phyloP scores from a whole-genome alignment of 2,329 filamentous ascomycete genomes.

The Cladophialophora yegresii region DNA sequence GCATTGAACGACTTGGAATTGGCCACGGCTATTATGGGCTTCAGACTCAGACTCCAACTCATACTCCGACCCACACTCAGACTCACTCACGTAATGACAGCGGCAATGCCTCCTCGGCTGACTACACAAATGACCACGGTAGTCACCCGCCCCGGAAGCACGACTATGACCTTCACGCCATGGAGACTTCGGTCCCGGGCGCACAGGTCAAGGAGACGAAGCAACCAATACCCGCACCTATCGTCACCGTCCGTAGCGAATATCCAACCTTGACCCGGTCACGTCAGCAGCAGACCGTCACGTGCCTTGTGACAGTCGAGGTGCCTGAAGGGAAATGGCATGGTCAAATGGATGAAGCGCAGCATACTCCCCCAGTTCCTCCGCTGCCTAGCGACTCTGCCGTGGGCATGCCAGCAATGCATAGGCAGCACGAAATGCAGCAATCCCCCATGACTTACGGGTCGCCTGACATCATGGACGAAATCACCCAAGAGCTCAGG shows the following conservation, averaged over 20 bases:
- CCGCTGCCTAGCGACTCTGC: slow-evolving; percentile 51
- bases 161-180: slow-evolving; percentile 93
- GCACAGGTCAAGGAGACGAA: slow-evolving; percentile 67
- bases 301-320: slow-evolving; percentile 90
- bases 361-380: slow-evolving; percentile 54
- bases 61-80: slow-evolving; percentile 45
- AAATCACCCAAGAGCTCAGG: slow-evolving; percentile 82
- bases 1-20: slow-evolving; percentile 50
- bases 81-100: slow-evolving; percentile 76
- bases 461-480: slow-evolving; percentile 72
- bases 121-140: slow-evolving; percentile 63
- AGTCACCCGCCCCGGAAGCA: slow-evolving; percentile 68
- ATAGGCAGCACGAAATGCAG: slow-evolving; percentile 37
- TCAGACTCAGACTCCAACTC: slow-evolving; percentile 49
- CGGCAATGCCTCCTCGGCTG: slow-evolving; percentile 70
- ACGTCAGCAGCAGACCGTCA: slow-evolving; percentile 90
- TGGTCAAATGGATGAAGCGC: slow-evolving; percentile 77
- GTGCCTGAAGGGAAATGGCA: slow-evolving; percentile 91
- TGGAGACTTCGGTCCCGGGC: slow-evolving; percentile 81
- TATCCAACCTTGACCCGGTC: slow-evolving; percentile 92
- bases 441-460: slow-evolving; percentile 56
- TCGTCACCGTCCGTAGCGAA: slow-evolving; percentile 92
- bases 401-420: slow-evolving; percentile 48
- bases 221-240: slow-evolving; percentile 87
- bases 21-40: slow-evolving; percentile 21